phyloP scores from a whole-genome alignment of 129 eudicot genomes.

The Daucus carota region DNA sequence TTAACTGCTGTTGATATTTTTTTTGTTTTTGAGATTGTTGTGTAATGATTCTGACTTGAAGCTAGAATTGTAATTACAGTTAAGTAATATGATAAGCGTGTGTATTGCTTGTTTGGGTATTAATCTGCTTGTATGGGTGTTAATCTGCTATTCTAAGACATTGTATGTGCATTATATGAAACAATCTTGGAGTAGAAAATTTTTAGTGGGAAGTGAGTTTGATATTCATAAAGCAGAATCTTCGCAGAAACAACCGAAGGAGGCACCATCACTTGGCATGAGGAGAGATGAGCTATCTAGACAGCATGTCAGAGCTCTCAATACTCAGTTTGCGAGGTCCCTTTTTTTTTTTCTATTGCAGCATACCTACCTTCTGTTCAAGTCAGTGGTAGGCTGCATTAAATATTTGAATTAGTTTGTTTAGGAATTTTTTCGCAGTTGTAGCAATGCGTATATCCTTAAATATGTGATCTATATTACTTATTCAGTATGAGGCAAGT shows the following conservation, averaged over 20 bases:
- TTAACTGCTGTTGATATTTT: neutral
- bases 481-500: neutral
- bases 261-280: constrained; percentile 43
- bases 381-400: constrained; percentile 2
- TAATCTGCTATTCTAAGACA: neutral
- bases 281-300: constrained; percentile 57
- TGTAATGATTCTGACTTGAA: neutral
- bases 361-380: neutral
- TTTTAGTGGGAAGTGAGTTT: constrained; percentile 46
- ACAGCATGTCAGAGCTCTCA: constrained; percentile 97
- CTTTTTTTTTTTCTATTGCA: constrained; percentile 11
- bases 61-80: neutral
- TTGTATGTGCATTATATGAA: constrained; percentile 9
- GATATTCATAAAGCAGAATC: constrained; percentile 42
- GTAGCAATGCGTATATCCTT: neutral
- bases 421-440: neutral
- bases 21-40: neutral
- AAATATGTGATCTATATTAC: neutral
- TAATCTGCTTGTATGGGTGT: neutral
- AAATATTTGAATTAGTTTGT: neutral
- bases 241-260: constrained; percentile 30
- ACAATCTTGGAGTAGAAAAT: constrained; percentile 60
- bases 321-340: constrained; percentile 91
- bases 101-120: too few relatives aligned
- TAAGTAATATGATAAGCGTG: neutral